Conservation (phyloP, 2,329 filamentous ascomycete genomes). For the Paecilomyces niveus region DNA sequence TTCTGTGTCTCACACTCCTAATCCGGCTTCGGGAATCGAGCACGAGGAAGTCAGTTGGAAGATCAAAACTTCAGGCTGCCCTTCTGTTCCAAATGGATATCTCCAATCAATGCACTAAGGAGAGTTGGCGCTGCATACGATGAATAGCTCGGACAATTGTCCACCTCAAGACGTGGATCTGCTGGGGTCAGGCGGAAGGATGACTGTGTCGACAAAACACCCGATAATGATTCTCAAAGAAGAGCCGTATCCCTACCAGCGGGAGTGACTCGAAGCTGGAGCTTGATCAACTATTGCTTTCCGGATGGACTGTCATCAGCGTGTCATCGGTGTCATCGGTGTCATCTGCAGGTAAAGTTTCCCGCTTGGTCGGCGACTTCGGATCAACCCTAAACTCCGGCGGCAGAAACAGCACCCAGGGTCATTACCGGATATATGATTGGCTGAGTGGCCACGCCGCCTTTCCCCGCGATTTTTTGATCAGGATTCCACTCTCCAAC, state of each 20-base stretch:
- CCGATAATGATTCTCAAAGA: neutral
- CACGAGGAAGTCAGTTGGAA: neutral
- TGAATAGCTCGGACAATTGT: neutral
- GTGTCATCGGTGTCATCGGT: too few species aligned
- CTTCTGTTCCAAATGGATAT: neutral
- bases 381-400: neutral
- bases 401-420: neutral
- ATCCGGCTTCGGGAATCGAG: neutral
- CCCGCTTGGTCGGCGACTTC: neutral
- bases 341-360: too few species aligned
- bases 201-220: neutral
- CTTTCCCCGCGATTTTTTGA: neutral
- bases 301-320: neutral
- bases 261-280: neutral
- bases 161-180: neutral
- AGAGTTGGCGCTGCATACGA: neutral
- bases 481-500: neutral
- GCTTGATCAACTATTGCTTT: neutral
- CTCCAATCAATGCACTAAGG: neutral
- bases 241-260: neutral
- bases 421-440: neutral
- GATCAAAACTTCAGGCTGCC: neutral
- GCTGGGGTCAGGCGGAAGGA: neutral
- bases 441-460: slow-evolving; percentile 6
- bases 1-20: neutral